phyloP scores from a whole-genome alignment of 2,329 filamentous ascomycete genomes.

The Cryphonectria carpinicola region DNA sequence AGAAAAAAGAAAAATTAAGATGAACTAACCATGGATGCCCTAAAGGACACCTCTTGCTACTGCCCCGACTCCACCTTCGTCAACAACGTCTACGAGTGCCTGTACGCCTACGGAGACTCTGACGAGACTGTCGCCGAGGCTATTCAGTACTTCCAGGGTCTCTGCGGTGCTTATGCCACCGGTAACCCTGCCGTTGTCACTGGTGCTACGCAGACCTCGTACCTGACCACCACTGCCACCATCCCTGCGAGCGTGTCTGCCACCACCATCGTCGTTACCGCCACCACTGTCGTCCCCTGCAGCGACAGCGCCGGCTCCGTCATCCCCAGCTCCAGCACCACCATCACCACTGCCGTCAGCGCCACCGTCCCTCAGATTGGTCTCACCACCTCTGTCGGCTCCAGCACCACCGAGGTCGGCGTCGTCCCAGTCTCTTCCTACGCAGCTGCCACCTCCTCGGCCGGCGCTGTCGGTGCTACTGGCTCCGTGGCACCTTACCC shows the following conservation, averaged over 20 bases:
- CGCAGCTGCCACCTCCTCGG: constrained; percentile 33
- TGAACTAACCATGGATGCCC: background rate
- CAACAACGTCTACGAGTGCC: constrained; percentile 77
- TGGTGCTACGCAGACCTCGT: constrained; percentile 65
- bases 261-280: constrained; percentile 53
- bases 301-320: constrained; percentile 50
- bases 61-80: constrained; percentile 81
- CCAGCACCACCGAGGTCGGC: constrained; percentile 40
- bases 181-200: constrained; percentile 87
- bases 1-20: background rate
- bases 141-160: constrained; percentile 84
- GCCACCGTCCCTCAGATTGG: constrained; percentile 54
- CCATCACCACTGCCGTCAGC: constrained; percentile 50
- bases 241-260: constrained; percentile 43
- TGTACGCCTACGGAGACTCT: constrained; percentile 74
- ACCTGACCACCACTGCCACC: constrained; percentile 57
- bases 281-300: constrained; percentile 57
- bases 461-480: constrained; percentile 32
- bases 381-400: constrained; percentile 45
- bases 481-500: constrained; percentile 32
- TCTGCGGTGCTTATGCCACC: constrained; percentile 77
- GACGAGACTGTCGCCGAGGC: constrained; percentile 70
- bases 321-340: constrained; percentile 56
- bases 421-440: constrained; percentile 46
- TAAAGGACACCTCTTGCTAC: constrained; percentile 71